Base-by-base conservation (phyloP, 805 yeast species). In the Alloascoidea hylecoeti region DNA sequence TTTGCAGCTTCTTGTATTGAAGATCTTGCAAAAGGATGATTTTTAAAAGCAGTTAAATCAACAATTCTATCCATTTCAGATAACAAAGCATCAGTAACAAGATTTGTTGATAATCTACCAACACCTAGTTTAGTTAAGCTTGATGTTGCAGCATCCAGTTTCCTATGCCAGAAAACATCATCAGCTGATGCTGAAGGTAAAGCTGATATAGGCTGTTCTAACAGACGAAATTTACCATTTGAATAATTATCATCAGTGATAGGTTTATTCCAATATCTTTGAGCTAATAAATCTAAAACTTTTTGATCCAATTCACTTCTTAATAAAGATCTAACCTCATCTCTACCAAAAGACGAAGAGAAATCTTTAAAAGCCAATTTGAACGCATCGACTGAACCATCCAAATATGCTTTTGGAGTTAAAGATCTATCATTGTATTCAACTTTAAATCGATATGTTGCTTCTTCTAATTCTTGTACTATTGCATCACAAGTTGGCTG, bases 371-470 rank as follows among this genome's bases (percentile, higher is more conserved):
- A 77, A 0, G 85, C 78, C 32, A 81, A 65, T 55, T 92, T 92
- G 51, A 94, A 66, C 37, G 81, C 63, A 56, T 92, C 99, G 23
- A 92, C 73, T 40, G 92, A 84, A 51, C 83, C 89, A 16, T 96
- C 95, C 47, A 92, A 66, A 52, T 92, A 92, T 41, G 94, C 84
- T 50, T 86, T 92, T 13, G 97, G 95, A 0, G 99, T 92, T 44
- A 92, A 65, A 27, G 80, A 83, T 39, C 96, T 72, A 57, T 92
- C 99, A 53, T 92, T 92, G 58, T 86, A 92, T 56, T 92, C 96
- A 16, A 92, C 99, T 55, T 92, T 92, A 62, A 85, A 92, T 53
- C 79, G 76, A 54, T 92, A 92, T 1, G 92, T 63, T 0, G 96
- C 75, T 49, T 94, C 98, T 54, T 94, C 99, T 34, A 88, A 68